Evolutionary conservation across 1,139 yeast genomes (phyloP).

Genomic region (Chernovozyma aurita): DNA sequence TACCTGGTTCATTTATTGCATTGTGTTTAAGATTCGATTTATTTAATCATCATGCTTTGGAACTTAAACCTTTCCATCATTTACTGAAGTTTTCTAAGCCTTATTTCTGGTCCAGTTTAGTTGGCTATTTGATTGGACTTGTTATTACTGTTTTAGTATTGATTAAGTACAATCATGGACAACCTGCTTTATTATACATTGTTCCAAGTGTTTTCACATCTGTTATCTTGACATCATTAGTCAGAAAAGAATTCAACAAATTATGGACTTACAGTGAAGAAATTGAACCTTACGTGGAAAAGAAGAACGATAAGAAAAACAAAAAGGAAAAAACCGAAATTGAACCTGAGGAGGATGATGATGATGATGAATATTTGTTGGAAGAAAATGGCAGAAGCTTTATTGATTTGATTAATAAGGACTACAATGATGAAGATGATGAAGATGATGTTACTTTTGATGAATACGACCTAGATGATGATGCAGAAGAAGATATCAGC

Average conservation of each 20-base stretch:
- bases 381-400: background rate
- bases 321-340: constrained; percentile 12
- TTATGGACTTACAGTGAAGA: constrained; percentile 29
- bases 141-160: constrained; percentile 37
- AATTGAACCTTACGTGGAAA: constrained; percentile 14
- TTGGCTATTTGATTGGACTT: constrained; percentile 45
- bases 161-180: constrained; percentile 41
- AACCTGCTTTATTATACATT: constrained; percentile 64
- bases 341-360: constrained; percentile 15
- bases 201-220: constrained; percentile 48
- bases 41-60: constrained; percentile 26
- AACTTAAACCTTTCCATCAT: constrained; percentile 33
- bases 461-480: constrained; percentile 3
- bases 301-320: constrained; percentile 7
- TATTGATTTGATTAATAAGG: background rate
- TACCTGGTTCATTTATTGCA: constrained; percentile 51
- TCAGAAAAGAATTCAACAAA: constrained; percentile 35
- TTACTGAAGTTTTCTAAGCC: constrained; percentile 34
- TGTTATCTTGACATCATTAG: constrained; percentile 23
- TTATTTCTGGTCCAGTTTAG: constrained; percentile 40
- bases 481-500: constrained; percentile 15
- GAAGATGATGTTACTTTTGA: constrained; percentile 12
- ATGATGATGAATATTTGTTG: too few relatives aligned
- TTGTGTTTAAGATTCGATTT: constrained; percentile 50
- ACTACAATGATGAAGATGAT: constrained; percentile 23